Evolutionary conservation across 2,329 filamentous ascomycete species (phyloP).

Genomic region (Tolypocladium sp.): DNA sequence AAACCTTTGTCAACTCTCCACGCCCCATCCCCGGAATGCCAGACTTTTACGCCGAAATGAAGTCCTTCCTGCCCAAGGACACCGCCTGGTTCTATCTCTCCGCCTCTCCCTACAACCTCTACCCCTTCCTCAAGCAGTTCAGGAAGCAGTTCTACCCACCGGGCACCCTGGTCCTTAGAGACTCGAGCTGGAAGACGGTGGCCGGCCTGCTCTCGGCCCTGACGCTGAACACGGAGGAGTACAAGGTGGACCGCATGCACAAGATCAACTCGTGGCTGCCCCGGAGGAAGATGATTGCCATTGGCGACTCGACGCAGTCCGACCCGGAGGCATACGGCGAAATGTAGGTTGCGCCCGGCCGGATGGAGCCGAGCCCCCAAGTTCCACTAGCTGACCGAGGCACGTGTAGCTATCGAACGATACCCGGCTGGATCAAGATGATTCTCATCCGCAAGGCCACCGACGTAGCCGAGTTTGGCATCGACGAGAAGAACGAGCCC

Average conservation of each 20-base stretch:
- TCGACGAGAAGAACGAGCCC: conserved; percentile 64
- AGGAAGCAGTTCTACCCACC: conserved; percentile 60
- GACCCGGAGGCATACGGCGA: conserved; percentile 88
- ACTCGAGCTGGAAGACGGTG: conserved; percentile 79
- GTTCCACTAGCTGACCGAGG: conserved; percentile 6
- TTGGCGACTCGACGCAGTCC: conserved; percentile 86
- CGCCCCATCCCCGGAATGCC: conserved; percentile 72
- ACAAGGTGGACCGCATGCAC: conserved; percentile 73
- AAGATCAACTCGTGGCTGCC: conserved; percentile 77
- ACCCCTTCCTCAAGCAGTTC: conserved; percentile 75
- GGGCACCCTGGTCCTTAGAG: conserved; percentile 76
- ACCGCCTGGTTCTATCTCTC: conserved; percentile 90
- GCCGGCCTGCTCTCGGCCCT: conserved; percentile 70
- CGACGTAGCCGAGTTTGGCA: conserved; percentile 59
- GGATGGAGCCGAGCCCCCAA: background rate
- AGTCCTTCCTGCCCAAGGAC: conserved; percentile 38
- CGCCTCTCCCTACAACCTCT: conserved; percentile 89
- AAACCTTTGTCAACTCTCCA: conserved; percentile 74
- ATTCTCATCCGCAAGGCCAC: conserved; percentile 82
- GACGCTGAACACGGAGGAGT: conserved; percentile 72
- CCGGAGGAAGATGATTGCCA: conserved; percentile 65
- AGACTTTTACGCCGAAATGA: conserved; percentile 64
- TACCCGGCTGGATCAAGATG: conserved; percentile 68
- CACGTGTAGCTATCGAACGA: conserved; percentile 42
- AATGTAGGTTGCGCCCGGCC: conserved; percentile 39